Evolutionary conservation across 306 rosid species (phyloP).

Genomic region (Morella rubra): DNA sequence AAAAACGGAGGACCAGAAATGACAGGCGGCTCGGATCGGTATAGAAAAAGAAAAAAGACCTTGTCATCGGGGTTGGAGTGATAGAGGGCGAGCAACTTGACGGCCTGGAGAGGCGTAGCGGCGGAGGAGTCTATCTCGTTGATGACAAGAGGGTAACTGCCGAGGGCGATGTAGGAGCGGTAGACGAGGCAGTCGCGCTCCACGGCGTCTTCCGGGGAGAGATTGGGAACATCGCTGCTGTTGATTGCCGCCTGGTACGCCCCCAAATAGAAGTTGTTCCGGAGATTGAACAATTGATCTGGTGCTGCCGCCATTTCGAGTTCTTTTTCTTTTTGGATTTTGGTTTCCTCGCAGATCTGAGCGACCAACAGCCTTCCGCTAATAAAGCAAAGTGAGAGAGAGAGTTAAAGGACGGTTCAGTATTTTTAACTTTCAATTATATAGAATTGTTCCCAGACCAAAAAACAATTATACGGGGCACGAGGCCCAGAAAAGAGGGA

Average conservation of each 20-base stretch:
- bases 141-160: conserved; percentile 72
- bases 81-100: conserved; percentile 85
- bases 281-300: conserved; percentile 74
- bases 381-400: no score
- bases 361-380: background rate
- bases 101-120: conserved; percentile 91
- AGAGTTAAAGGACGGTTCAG: no score
- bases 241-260: conserved; percentile 92
- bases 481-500: no score
- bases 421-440: no score
- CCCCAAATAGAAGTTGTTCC: conserved; percentile 89
- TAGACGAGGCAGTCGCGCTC: conserved; percentile 78
- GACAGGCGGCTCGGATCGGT: background rate
- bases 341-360: background rate
- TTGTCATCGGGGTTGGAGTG: conserved; percentile 64
- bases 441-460: no score
- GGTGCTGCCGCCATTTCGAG: conserved; percentile 47
- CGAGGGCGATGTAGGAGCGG: conserved; percentile 91
- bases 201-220: conserved; percentile 70
- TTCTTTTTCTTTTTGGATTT: background rate
- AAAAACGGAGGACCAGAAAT: background rate
- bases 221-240: conserved; percentile 68
- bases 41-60: conserved; percentile 32
- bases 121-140: conserved; percentile 82
- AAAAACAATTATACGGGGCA: no score